Evolutionary conservation across 306 rosid genomes (phyloP).

Genomic region (Corylus americana): DNA sequence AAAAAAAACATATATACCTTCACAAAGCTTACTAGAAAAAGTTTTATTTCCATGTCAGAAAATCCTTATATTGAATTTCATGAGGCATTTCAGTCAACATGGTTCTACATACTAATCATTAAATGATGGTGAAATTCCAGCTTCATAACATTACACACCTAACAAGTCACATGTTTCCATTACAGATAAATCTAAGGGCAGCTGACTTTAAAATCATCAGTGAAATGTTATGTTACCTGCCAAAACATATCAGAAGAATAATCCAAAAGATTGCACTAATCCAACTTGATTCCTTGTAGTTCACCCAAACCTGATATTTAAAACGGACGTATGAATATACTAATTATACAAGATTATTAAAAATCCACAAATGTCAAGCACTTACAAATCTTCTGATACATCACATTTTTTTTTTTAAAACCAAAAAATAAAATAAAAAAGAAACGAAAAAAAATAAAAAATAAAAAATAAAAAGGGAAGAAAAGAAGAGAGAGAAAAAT

Average conservation of each 20-base stretch:
- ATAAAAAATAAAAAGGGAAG: background rate
- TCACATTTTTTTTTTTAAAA: background rate
- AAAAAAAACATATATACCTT: background rate
- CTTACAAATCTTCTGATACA: background rate
- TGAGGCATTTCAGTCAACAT: background rate
- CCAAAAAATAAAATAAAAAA: background rate
- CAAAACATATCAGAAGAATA: slow-evolving; percentile 61
- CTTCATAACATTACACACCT: slow-evolving; percentile 7
- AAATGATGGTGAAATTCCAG: background rate
- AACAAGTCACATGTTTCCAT: slow-evolving; percentile 10
- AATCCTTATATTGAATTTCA: background rate
- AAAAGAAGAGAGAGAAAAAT: background rate
- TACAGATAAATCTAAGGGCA: slow-evolving; percentile 4
- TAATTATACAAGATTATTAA: slow-evolving; percentile 12
- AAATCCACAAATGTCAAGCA: slow-evolving; percentile 6
- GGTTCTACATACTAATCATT: background rate
- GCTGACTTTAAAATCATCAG: slow-evolving; percentile 12
- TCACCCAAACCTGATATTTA: slow-evolving; percentile 77
- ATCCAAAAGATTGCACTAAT: slow-evolving; percentile 62
- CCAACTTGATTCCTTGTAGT: slow-evolving; percentile 75
- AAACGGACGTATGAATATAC: slow-evolving; percentile 5
- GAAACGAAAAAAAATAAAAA: background rate
- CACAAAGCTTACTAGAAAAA: background rate
- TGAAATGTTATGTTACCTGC: slow-evolving; percentile 67
- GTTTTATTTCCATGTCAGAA: background rate